These are phyloP conservation scores for Cryptosporidium parvum DNA, from an alignment of 169 alveolate species.

Conservation along the genomic window DNA sequence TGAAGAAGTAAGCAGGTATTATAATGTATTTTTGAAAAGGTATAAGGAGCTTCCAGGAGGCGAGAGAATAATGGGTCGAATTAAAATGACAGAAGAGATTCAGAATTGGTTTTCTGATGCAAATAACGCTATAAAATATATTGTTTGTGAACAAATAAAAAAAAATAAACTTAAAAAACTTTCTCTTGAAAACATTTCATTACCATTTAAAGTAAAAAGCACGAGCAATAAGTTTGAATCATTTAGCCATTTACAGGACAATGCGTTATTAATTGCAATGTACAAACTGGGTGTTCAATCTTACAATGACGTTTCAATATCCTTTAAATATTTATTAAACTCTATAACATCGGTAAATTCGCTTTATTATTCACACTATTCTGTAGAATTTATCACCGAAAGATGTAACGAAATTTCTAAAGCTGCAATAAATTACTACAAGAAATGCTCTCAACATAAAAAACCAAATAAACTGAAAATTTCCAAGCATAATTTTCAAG, in stretches of 20 bases:
- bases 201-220: slow-evolving; percentile 55
- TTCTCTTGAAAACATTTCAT: slow-evolving; percentile 3
- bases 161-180: slow-evolving; percentile 14
- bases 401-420: slow-evolving; percentile 66
- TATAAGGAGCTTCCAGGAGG: slow-evolving; percentile 56
- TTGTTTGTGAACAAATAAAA: slow-evolving; percentile 31
- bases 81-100: slow-evolving; percentile 42
- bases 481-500: neutral
- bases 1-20: slow-evolving; percentile 58
- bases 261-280: slow-evolving; percentile 46
- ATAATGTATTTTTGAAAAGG: slow-evolving; percentile 41
- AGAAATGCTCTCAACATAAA: neutral
- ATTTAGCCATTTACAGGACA: slow-evolving; percentile 41
- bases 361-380: slow-evolving; percentile 40
- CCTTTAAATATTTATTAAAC: slow-evolving; percentile 38
- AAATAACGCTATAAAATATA: slow-evolving; percentile 33
- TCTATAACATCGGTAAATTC: slow-evolving; percentile 21
- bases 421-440: slow-evolving; percentile 56
- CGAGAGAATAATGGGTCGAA: slow-evolving; percentile 36
- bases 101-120: slow-evolving; percentile 69
- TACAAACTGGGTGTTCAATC: slow-evolving; percentile 55
- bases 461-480: neutral
- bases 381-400: slow-evolving; percentile 41
- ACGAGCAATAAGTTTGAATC: slow-evolving; percentile 26
- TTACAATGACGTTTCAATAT: slow-evolving; percentile 49